A percentile compares a stretch with the other conserved stretches of the same genome.
These are phyloP conservation scores for Singerocomus inundabilis DNA, from an alignment of 1,284 basidiomycete species.

Conservation along the genomic window DNA sequence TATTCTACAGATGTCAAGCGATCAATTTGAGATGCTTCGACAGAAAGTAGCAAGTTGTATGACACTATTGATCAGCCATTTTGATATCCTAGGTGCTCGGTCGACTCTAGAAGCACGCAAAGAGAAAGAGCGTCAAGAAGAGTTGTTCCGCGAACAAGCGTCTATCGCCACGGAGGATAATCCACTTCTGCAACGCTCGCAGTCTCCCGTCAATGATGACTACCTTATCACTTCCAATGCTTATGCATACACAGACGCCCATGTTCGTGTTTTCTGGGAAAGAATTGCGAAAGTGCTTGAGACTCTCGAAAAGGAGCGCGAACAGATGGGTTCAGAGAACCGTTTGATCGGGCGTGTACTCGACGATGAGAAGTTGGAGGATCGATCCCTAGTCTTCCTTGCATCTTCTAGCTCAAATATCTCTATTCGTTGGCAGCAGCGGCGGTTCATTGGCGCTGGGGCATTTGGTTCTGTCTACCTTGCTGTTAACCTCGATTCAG, in stretches of 20 bases:
- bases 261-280: conserved; percentile 73
- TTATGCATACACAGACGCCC: conserved; percentile 55
- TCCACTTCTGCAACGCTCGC: conserved; percentile 41
- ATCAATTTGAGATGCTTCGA: conserved; percentile 87
- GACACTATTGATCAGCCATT: conserved; percentile 94
- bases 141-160: conserved; percentile 62
- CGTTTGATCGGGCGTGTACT: conserved; percentile 85
- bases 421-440: conserved; percentile 98
- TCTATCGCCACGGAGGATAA: conserved; percentile 51
- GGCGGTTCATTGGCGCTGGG: conserved; percentile 95
- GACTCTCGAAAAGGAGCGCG: conserved; percentile 63
- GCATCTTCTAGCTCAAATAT: conserved; percentile 94
- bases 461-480: conserved; percentile 98
- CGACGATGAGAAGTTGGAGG: conserved; percentile 88
- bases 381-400: conserved; percentile 87
- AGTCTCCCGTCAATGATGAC: conserved; percentile 38
- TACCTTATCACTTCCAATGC: conserved; percentile 36
- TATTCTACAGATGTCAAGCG: conserved; percentile 85
- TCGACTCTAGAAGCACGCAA: conserved; percentile 85
- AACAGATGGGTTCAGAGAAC: conserved; percentile 63
- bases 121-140: conserved; percentile 83
- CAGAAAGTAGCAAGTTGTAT: conserved; percentile 96
- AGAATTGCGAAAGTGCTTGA: conserved; percentile 59
- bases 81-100: conserved; percentile 95
- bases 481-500: conserved; percentile 95